Conservation (phyloP, 2,329 filamentous ascomycete species). For the Amphichorda felina region DNA sequence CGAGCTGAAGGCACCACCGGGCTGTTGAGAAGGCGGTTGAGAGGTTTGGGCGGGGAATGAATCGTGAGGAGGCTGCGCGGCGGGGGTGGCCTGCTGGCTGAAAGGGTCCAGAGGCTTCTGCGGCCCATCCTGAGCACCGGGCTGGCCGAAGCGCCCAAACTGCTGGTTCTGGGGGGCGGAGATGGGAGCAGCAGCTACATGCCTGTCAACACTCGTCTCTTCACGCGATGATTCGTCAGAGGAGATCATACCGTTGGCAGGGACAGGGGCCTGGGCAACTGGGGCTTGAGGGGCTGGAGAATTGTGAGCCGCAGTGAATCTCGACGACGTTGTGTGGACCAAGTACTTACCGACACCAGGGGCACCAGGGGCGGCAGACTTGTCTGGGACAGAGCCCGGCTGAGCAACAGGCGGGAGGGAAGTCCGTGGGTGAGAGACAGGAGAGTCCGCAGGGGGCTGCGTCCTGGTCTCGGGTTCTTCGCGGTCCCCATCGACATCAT, state of each 20-base stretch:
- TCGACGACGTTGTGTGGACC: background rate
- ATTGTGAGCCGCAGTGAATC: conserved; percentile 6
- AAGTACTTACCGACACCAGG: conserved; percentile 15
- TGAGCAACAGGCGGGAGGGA: conserved; percentile 67
- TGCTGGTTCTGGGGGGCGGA: conserved; percentile 26
- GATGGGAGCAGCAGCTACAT: conserved; percentile 8
- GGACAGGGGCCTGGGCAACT: conserved; percentile 10
- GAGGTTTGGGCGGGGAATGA: conserved; percentile 45
- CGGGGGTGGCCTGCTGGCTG: conserved; percentile 52
- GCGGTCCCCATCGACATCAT: conserved; percentile 86
- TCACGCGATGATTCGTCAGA: background rate
- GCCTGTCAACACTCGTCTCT: conserved; percentile 5
- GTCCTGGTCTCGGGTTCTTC: conserved; percentile 92
- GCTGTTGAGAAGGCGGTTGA: conserved; percentile 44
- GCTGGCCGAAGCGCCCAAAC: conserved; percentile 58
- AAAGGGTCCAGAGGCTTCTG: conserved; percentile 88
- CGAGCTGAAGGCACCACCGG: conserved; percentile 58
- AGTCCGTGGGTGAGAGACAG: conserved; percentile 72
- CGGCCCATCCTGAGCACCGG: conserved; percentile 47
- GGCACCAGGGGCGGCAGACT: conserved; percentile 34
- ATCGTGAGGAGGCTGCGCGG: conserved; percentile 47
- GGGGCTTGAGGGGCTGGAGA: conserved; percentile 9
- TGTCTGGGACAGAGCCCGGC: conserved; percentile 41
- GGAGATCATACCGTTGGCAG: background rate
- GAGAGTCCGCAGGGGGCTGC: conserved; percentile 88